phyloP scores from a whole-genome alignment of 2,329 filamentous ascomycete genomes.

The Calonectria hawksworthii region DNA sequence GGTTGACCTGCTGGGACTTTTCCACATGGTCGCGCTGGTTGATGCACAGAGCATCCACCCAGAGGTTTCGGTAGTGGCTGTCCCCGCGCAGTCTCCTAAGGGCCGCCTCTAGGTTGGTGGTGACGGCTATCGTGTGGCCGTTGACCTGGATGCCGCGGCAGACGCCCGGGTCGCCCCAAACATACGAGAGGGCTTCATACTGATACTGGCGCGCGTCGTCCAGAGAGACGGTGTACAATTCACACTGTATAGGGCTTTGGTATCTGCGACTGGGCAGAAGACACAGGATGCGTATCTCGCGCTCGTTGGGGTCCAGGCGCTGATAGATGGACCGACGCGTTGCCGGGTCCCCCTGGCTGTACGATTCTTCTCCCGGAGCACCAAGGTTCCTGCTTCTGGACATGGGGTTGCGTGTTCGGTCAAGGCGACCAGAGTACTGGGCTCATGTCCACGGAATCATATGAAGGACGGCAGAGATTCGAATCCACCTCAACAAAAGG shows the following conservation, averaged over 20 bases:
- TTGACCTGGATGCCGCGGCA: conserved; percentile 20
- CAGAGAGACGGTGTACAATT: neutral
- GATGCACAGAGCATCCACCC: conserved; percentile 32
- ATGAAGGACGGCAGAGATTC: neutral
- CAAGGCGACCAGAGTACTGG: neutral
- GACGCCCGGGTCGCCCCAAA: conserved; percentile 26
- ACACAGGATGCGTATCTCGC: neutral
- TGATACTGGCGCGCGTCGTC: conserved; percentile 15
- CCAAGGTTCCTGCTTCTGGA: neutral
- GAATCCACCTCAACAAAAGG: conserved; percentile 3
- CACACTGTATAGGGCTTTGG: neutral
- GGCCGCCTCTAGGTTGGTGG: conserved; percentile 1
- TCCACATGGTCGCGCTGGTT: conserved; percentile 19
- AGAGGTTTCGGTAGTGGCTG: conserved; percentile 9
- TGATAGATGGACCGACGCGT: neutral
- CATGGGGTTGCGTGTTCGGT: neutral
- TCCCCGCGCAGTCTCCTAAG: neutral
- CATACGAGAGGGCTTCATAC: conserved; percentile 36
- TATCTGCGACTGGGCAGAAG: neutral
- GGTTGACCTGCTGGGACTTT: conserved; percentile 7
- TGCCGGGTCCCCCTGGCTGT: neutral
- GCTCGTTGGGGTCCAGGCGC: neutral
- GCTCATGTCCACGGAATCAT: neutral
- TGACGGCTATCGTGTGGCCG: conserved; percentile 6
- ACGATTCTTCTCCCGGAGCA: conserved; percentile 3